Evolutionary conservation across 2,329 filamentous ascomycete genomes (phyloP), one percentile per base, ranked within the genome.

Genomic region (Thelonectria discophora): DNA sequence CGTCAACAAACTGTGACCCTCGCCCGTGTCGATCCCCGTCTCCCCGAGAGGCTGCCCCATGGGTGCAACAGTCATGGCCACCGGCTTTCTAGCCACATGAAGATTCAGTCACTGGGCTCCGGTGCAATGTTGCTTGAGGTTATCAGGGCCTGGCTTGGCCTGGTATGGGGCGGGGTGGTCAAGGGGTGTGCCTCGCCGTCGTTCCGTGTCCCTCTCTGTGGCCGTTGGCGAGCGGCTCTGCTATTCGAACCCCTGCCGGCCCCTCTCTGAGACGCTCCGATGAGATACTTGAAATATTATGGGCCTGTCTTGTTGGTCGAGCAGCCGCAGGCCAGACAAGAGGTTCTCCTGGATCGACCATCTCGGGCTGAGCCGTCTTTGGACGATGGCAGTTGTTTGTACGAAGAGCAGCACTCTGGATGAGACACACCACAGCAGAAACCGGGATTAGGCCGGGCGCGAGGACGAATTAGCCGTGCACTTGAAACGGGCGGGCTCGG

Each of bases 31-130:
- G 17, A 20, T 18, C 46, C 27, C 37, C 17, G 12, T 2, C 53
- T 48, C n/a, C 13, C 27, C n/a, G 10, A 27, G 24, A 8, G 21
- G 18, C 30, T 15, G 47, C 45, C 53, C 54, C 57, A 61, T 53
- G 61, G 12, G 6, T 11, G 32, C 9, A 11, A 34, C 11, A 10
- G 30, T 21, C 12, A 30, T 47, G 43, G 43, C 21, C 20, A 62
- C 48, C 12, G 63, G 65, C 46, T 24, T 24, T 4, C 24, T 69
- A 67, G 60, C 66, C 69, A 72, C 69, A 72, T 69, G 65, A 63
- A 43, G 32, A 15, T 62, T 43, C 39, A 56, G 67, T 73, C 71
- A 73, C 69, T 69, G 68, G 69, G 64, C 65, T 54, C 37, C 21
- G 50, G 27, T 43, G 50, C 40, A 43, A 55, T 56, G 58, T 58